Conservation (phyloP, 495 filamentous ascomycete genomes). For the Trichoderma reesei region DNA sequence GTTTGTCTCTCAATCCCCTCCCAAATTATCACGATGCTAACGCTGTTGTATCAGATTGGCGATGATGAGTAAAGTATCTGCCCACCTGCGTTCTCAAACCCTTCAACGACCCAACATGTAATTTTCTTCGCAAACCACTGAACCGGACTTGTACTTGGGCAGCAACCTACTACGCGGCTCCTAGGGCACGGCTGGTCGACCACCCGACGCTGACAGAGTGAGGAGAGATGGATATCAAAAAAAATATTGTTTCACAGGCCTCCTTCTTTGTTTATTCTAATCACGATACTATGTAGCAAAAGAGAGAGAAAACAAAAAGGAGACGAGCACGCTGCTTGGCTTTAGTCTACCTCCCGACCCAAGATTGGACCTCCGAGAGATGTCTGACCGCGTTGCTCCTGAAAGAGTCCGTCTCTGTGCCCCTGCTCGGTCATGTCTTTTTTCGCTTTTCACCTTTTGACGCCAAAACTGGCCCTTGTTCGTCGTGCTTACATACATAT, state of each 20-base stretch:
- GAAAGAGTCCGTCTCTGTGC: background rate
- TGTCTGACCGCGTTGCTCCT: background rate
- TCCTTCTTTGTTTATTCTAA: background rate
- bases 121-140: background rate
- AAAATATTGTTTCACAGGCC: background rate
- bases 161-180: background rate
- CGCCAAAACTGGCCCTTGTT: background rate
- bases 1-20: conserved; percentile 33
- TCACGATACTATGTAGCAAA: background rate
- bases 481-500: background rate
- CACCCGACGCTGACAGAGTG: background rate
- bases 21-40: conserved; percentile 12
- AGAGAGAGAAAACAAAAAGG: background rate
- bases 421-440: background rate
- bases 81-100: background rate
- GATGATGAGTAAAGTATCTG: conserved; percentile 65
- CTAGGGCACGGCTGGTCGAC: background rate
- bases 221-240: background rate
- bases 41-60: conserved; percentile 52
- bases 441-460: background rate
- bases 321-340: background rate
- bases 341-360: background rate
- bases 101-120: background rate
- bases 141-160: background rate
- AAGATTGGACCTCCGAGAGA: too few relatives aligned